Evolutionary conservation across 805 yeast species (phyloP), one percentile per base, ranked within the genome.

Genomic region (Saccharomycopsis sp.): DNA sequence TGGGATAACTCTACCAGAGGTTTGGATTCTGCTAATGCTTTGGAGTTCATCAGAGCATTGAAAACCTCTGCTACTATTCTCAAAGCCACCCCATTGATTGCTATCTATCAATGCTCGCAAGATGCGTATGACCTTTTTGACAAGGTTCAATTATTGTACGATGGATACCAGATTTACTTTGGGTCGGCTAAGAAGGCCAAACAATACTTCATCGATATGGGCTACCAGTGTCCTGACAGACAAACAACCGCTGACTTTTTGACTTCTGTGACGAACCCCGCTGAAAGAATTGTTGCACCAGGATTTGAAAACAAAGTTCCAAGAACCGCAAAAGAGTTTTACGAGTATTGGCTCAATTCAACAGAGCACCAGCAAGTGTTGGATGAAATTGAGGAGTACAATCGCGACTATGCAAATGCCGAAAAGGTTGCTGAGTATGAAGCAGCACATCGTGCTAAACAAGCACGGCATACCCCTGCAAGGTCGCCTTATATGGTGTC

Each of bases 1-100:
- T 81, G 85, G 84, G 85, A 84, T 75, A 84, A 84, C 66, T 79
- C 87, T 14, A 84, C 88, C 21, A 80, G 89, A 74, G 89, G 88
- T 68, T 77, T 84, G 64, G 89, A 84, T 71, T 74, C 88, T 8
- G 87, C 88, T 24, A 83, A 87, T 52, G 89, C 89, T 34, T 73
- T 81, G 65, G 87, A 83, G 66, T 83, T 84, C 64, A 75, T 81
- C 59, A 73, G 78, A 63, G 83, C 84, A 23, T 73, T 84, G 63
- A 82, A 79, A 67, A 73, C 82, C 1, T 75, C 83, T 2, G 83
- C 87, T n/a, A 65, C 77, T 58, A 62, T 79, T 56, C 65, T 74
- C 24, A 71, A 75, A 20, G 66, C 76, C 0, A 72, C 82, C 12
- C 75, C 82, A 7, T 65, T 80, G 59, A 77, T 80, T 58, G 78